phyloP scores from a whole-genome alignment of 164 flowering plant species.

The Umbellularia californica region DNA sequence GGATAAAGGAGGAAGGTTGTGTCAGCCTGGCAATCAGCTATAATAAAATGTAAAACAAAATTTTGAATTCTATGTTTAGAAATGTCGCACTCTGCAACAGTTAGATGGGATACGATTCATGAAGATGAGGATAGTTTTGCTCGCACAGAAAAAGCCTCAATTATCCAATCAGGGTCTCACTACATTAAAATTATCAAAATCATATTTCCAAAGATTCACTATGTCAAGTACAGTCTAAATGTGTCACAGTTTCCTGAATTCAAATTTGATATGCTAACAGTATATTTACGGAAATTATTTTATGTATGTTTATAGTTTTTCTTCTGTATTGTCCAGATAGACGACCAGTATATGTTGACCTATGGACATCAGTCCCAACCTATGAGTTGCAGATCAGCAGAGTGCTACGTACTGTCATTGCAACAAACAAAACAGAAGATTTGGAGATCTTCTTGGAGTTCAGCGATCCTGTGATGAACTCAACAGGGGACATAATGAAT shows the following conservation, averaged over 20 bases:
- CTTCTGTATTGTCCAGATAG: slow-evolving; percentile 33
- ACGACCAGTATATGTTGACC: slow-evolving; percentile 45
- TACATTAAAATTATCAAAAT: too few relatives aligned
- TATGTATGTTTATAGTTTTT: not conserved
- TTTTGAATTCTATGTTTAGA: too few relatives aligned
- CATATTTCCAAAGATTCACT: too few relatives aligned
- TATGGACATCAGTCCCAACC: slow-evolving; percentile 55
- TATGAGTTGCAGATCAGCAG: slow-evolving; percentile 39
- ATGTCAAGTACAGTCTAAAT: too few relatives aligned
- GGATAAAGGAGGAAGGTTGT: too few relatives aligned
- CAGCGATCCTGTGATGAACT: slow-evolving; percentile 38
- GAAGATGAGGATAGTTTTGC: too few relatives aligned
- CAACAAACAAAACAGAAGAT: slow-evolving; percentile 47
- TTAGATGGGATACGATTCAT: too few relatives aligned
- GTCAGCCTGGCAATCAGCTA: too few relatives aligned
- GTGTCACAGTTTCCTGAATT: not conserved
- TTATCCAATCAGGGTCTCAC: too few relatives aligned
- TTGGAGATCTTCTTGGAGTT: slow-evolving; percentile 51
- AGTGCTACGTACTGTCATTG: slow-evolving; percentile 45
- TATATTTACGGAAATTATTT: not conserved
- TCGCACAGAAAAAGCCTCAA: too few relatives aligned
- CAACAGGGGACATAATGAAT: slow-evolving; percentile 39
- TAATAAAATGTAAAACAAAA: too few relatives aligned
- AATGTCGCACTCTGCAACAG: too few relatives aligned
- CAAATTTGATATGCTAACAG: not conserved